Base-by-base conservation (phyloP, 169 alveolate species). In the Plasmodium malariae region DNA sequence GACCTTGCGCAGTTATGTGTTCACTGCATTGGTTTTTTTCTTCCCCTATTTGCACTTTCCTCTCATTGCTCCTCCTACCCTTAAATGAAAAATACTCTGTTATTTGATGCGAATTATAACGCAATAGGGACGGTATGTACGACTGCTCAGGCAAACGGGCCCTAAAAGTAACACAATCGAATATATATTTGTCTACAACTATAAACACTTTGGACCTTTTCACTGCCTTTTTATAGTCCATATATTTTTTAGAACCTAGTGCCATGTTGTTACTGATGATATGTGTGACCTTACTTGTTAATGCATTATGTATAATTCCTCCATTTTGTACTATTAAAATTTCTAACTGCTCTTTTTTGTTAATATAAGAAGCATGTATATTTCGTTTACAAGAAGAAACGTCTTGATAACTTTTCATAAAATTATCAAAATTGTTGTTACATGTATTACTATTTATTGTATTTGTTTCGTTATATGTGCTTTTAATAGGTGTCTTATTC, bases 181-280 rank as follows among this genome's bases (percentile, higher is more conserved):
- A 80, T 48, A 80, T 67, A 40, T 80, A 80, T 40, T 48, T 65
- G 19, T 80, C 90, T 65, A 19, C 63, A 21, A 80, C 80, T 48
- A 80, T 80, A 54, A 80, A 80, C 48, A 80, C 59, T 49, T 80
- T 80, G 24, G 78, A 63, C 37, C 51, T 63, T 65, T 80, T 80
- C 9, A 80, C 4, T 48, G 70, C 55, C 55, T 67, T 80, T 65
- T 80, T 80, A 63, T 65, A 80, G 45, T 80, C 90, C 70, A 49
- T 49, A 37, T 80, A 80, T 65, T 80, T 80, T 30, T 80, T 80
- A 6, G 78, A 65, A 4, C 90, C 90, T 65, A 80, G 49, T 49
- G 90, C 90, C 80, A 80, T 80, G 32, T 80, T 80, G 55, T 80
- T 80, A 70, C 90, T 80, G 65, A 80, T 80, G 14, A 80, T 80